phyloP scores from a whole-genome alignment of 2,329 filamentous ascomycete species.

The Fusarium metavorans region DNA sequence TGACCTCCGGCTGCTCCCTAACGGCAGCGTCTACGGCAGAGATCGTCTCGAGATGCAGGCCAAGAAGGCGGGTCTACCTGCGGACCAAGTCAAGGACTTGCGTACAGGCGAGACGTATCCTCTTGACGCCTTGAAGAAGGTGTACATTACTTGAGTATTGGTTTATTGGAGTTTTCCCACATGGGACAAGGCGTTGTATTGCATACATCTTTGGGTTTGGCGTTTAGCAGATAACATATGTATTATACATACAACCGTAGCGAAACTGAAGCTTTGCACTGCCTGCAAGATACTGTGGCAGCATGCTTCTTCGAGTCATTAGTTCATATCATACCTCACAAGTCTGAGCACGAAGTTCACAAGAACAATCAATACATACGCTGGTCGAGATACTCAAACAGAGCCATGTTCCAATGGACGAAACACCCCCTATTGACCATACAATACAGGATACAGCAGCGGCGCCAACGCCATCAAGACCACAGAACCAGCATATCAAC shows the following conservation, averaged over 20 bases:
- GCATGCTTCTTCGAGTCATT: background rate
- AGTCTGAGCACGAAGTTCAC: background rate
- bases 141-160: conserved; percentile 81
- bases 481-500: conserved; percentile 14
- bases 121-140: conserved; percentile 78
- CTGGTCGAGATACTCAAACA: conserved; percentile 5
- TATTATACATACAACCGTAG: background rate
- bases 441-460: conserved; percentile 42
- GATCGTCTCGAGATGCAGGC: conserved; percentile 81
- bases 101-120: conserved; percentile 78
- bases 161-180: background rate
- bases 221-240: background rate
- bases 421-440: conserved; percentile 37
- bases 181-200: background rate
- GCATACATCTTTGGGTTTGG: background rate
- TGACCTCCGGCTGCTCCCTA: conserved; percentile 88
- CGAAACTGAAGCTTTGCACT: background rate
- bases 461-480: conserved; percentile 35
- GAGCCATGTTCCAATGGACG: conserved; percentile 33
- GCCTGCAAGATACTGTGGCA: background rate
- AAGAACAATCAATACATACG: background rate
- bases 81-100: conserved; percentile 80
- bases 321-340: background rate
- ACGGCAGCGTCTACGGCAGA: conserved; percentile 85
- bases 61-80: conserved; percentile 78